Percentiles rank a stretch among this genome's conserved stretches.
Evolutionary conservation across 352 stramenopile genomes (phyloP).

Genomic region (Thraustochytrium striatum): DNA sequence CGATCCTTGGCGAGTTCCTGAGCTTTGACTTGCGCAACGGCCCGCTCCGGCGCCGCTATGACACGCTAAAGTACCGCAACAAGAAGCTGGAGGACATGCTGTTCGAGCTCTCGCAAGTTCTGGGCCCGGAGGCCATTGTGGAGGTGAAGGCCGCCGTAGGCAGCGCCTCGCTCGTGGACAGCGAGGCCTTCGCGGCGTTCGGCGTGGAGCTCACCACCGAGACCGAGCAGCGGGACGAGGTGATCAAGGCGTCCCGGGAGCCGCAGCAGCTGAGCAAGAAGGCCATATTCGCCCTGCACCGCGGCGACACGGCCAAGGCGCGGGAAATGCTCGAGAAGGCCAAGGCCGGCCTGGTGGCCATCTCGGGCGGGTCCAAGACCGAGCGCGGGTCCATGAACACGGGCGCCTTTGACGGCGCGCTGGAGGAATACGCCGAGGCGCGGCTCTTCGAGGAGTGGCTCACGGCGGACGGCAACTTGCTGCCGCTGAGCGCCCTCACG

Average conservation of each 20-base stretch:
- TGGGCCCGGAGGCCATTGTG: neutral
- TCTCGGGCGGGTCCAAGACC: neutral
- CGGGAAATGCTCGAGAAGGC: constrained; percentile 14
- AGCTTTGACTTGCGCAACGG: constrained; percentile 57
- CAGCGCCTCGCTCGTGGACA: constrained; percentile 21
- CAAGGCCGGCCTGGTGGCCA: neutral
- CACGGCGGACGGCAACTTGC: constrained; percentile 5
- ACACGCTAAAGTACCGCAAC: constrained; percentile 57
- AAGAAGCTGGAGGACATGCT: constrained; percentile 56
- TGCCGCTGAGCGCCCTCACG: neutral
- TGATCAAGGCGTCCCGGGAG: constrained; percentile 56
- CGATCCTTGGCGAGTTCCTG: constrained; percentile 45
- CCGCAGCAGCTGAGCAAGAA: constrained; percentile 57
- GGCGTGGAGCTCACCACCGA: constrained; percentile 37
- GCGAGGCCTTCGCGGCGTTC: constrained; percentile 42
- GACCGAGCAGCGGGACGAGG: constrained; percentile 50
- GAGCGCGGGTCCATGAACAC: neutral
- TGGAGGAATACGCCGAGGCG: constrained; percentile 56
- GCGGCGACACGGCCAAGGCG: constrained; percentile 12
- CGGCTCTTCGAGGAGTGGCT: constrained; percentile 54
- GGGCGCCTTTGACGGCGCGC: constrained; percentile 13
- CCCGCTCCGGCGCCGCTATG: constrained; percentile 56
- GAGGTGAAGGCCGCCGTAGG: neutral
- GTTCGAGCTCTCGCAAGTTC: constrained; percentile 56
- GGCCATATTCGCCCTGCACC: constrained; percentile 52